A percentile compares a stretch with the other conserved stretches of the same genome.
phyloP scores from a whole-genome alignment of 2,329 filamentous ascomycete genomes.

The Aschersonia sp. region DNA sequence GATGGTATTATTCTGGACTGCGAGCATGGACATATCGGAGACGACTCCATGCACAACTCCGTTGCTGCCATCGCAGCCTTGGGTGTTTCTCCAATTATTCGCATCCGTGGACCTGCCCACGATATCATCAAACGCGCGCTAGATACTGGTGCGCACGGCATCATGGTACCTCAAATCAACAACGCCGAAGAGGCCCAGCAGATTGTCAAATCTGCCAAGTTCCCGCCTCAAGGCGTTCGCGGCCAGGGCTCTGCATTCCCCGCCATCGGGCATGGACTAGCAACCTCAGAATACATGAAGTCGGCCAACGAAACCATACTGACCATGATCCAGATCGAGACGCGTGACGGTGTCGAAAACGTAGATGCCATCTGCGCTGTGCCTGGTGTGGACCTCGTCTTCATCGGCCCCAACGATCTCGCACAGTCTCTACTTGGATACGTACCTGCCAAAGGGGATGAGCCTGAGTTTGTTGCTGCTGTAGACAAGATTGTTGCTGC shows the following conservation, averaged over 20 bases:
- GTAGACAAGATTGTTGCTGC: constrained; percentile 29
- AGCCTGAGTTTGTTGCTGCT: constrained; percentile 30
- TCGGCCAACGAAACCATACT: constrained; percentile 27
- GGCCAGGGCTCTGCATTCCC: constrained; percentile 30
- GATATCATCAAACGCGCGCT: constrained; percentile 27
- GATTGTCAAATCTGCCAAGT: constrained; percentile 27
- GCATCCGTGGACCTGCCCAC: constrained; percentile 16
- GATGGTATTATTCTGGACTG: constrained; percentile 32
- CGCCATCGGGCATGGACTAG: constrained; percentile 20
- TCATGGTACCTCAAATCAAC: constrained; percentile 28
- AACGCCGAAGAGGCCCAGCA: constrained; percentile 22
- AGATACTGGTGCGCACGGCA: constrained; percentile 27
- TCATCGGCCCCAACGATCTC: constrained; percentile 32
- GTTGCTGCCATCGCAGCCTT: constrained; percentile 26
- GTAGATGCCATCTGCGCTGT: constrained; percentile 23
- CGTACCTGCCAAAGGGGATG: constrained; percentile 27
- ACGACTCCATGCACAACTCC: constrained; percentile 28
- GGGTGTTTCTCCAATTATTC: constrained; percentile 25
- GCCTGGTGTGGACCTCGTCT: constrained; percentile 26
- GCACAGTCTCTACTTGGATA: constrained; percentile 23
- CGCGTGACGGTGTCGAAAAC: constrained; percentile 26
- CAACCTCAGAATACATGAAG: constrained; percentile 24
- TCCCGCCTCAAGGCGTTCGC: constrained; percentile 26
- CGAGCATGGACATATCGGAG: constrained; percentile 27
- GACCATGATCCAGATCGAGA: constrained; percentile 30